Base-by-base conservation (phyloP, 2,329 filamentous ascomycete species). In the Microsporum canis region DNA sequence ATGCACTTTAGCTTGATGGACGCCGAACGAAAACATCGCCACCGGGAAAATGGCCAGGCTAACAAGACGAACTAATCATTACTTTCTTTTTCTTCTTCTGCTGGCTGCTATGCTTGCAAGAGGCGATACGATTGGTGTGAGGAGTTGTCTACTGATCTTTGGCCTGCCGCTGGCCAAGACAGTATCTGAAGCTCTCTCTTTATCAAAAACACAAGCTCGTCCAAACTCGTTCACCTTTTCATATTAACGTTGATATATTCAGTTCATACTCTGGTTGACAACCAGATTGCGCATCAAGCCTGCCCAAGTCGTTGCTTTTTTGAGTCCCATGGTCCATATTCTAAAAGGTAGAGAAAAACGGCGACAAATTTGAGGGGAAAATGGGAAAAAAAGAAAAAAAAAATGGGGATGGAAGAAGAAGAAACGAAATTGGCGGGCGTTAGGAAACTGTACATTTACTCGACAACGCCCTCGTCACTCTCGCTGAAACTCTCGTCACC, bases 401-500 rank as follows among this genome's bases (percentile, higher is more conserved):
- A 38, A 8, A 34, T 34, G 31, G n/a, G 51, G 14, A 55, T 34
- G 14, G 31, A 34, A 12, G 31, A 23, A 36, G 14, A 49, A 7
- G 49, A 53, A 53, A 53, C 14, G 49, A 53, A 14, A 17, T 7
- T 47, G 6, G 43, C 7, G 27, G 41, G 17, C 4, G 2, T 31
- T 14, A n/a, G 10, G 23, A 55, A 12, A 23, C 14, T 57, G 38
- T 33, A 39, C 27, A 27, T 43, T 33, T 58, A 65, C 17, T 64
- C 64, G 39, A 84, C 84, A 65, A 85, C 83, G 72, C 89, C 91
- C 73, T 96, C 94, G 72, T 97, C 94, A 73, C 90, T 96, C 77
- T 95, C 92, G 72, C 89, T 95, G 75, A 90, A 82, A 74, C 91
- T 94, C 81, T 99, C 94, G 74, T 99, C 95, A 71, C 94, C 94